Evolutionary conservation across 177 flowering plant species (phyloP).

Genomic region (Vitis hybrid): DNA sequence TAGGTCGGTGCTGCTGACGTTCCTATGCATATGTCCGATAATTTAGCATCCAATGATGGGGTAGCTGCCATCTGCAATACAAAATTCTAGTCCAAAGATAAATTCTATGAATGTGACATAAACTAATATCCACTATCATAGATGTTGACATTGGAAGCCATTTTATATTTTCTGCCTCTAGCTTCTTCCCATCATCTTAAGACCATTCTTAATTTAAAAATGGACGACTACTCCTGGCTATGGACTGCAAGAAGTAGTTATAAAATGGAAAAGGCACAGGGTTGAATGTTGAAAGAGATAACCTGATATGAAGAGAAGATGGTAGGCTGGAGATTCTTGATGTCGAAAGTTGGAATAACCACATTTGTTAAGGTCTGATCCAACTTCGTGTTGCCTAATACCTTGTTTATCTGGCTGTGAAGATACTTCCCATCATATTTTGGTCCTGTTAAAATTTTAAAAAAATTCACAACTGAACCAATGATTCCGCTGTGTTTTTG

Average conservation of each 20-base stretch:
- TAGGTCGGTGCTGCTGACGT: conserved; percentile 65
- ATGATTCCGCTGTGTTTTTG: conserved; percentile 12
- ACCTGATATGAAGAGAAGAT: conserved; percentile 50
- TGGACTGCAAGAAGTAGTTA: too few relatives aligned
- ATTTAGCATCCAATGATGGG: conserved; percentile 23
- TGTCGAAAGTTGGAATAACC: conserved; percentile 64
- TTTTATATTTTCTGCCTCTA: too few relatives aligned
- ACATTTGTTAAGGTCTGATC: conserved; percentile 51
- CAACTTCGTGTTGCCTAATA: conserved; percentile 30
- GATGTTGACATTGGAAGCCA: too few relatives aligned
- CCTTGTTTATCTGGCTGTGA: conserved; percentile 22
- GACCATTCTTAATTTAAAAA: too few relatives aligned
- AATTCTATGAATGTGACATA: too few relatives aligned
- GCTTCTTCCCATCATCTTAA: too few relatives aligned
- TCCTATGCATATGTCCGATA: conserved; percentile 54
- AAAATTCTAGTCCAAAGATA: neutral
- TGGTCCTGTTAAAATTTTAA: conserved; percentile 38
- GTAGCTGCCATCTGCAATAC: conserved; percentile 19
- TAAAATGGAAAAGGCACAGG: too few relatives aligned
- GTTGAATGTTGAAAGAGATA: neutral
- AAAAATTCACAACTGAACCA: neutral
- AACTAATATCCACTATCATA: too few relatives aligned
- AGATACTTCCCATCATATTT: conserved; percentile 63
- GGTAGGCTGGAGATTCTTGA: conserved; percentile 50
- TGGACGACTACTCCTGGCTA: too few relatives aligned